phyloP scores from a whole-genome alignment of 2,329 filamentous ascomycete species.

The Aspergillus thermomutatus region DNA sequence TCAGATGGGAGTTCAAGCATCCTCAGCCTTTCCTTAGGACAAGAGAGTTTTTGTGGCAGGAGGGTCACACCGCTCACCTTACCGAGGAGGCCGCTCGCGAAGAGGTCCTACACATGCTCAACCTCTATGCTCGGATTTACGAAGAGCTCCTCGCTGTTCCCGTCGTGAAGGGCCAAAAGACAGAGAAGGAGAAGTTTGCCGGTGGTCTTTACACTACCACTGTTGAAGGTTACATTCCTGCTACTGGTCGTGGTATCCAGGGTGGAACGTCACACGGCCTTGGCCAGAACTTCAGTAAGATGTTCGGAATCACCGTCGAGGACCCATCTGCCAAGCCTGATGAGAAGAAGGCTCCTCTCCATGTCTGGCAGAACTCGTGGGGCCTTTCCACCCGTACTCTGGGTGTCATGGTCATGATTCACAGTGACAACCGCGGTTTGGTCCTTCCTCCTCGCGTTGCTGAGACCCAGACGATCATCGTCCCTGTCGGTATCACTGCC shows the following conservation, averaged over 20 bases:
- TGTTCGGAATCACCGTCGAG: conserved; percentile 98
- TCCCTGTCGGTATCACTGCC: conserved; percentile 89
- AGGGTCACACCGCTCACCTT: conserved; percentile 89
- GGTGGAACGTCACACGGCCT: conserved; percentile 91
- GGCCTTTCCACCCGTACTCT: conserved; percentile 95
- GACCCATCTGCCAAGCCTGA: conserved; percentile 70
- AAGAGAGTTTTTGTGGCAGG: conserved; percentile 96
- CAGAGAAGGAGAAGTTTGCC: conserved; percentile 96
- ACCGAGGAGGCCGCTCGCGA: conserved; percentile 75
- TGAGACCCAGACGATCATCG: conserved; percentile 78
- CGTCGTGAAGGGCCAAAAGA: conserved; percentile 90
- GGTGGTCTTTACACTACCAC: conserved; percentile 96
- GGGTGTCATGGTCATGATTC: conserved; percentile 98
- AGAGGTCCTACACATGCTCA: conserved; percentile 90
- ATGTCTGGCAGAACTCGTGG: conserved; percentile 99
- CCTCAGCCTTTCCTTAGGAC: conserved; percentile 80
- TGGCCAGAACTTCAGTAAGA: conserved; percentile 97
- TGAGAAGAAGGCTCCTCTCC: conserved; percentile 73
- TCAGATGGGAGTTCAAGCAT: conserved; percentile 97
- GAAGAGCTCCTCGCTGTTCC: conserved; percentile 91
- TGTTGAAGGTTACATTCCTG: conserved; percentile 92
- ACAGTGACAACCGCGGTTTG: conserved; percentile 92
- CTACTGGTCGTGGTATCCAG: conserved; percentile 94
- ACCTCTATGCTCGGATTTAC: conserved; percentile 88
- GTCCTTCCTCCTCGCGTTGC: conserved; percentile 89